phyloP scores from a whole-genome alignment of 2,329 filamentous ascomycete species.

The Pseudogymnoascus sp. region DNA sequence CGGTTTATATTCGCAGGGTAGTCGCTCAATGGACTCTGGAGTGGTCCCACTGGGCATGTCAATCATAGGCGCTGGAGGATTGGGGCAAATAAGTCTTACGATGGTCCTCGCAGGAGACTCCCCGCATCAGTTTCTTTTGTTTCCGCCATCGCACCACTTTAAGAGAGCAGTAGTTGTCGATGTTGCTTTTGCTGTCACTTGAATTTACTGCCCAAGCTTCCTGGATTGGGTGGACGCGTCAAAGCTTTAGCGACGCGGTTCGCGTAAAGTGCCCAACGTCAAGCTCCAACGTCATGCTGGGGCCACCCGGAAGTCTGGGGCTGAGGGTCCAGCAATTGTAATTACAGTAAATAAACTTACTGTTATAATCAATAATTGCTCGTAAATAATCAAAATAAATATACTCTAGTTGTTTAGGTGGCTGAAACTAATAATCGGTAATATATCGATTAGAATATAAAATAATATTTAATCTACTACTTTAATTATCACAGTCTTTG shows the following conservation, averaged over 20 bases:
- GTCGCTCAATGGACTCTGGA: conserved; percentile 42
- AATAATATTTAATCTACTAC: too few species aligned
- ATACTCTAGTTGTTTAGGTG: neutral
- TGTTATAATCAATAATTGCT: neutral
- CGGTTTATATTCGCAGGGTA: conserved; percentile 60
- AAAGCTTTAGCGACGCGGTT: conserved; percentile 5
- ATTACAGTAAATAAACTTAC: neutral
- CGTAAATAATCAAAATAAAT: neutral
- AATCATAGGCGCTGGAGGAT: neutral
- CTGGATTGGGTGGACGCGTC: conserved; percentile 7
- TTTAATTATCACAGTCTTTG: too few species aligned
- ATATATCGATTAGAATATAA: neutral
- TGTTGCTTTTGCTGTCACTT: neutral
- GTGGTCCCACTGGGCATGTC: conserved; percentile 29
- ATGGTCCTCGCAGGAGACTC: conserved; percentile 41
- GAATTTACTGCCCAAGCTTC: neutral
- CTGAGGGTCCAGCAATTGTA: neutral
- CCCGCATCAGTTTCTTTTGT: conserved; percentile 19
- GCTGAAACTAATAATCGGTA: neutral
- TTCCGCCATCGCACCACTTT: conserved; percentile 18
- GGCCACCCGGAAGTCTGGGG: neutral
- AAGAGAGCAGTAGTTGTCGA: neutral
- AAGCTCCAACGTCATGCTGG: neutral
- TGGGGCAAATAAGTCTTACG: conserved; percentile 33
- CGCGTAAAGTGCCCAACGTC: conserved; percentile 1